Evolutionary conservation across 371 early-diverging fungal genomes (phyloP), one percentile per base, ranked within the genome.

Genomic region (Saksenaea oblongispora): DNA sequence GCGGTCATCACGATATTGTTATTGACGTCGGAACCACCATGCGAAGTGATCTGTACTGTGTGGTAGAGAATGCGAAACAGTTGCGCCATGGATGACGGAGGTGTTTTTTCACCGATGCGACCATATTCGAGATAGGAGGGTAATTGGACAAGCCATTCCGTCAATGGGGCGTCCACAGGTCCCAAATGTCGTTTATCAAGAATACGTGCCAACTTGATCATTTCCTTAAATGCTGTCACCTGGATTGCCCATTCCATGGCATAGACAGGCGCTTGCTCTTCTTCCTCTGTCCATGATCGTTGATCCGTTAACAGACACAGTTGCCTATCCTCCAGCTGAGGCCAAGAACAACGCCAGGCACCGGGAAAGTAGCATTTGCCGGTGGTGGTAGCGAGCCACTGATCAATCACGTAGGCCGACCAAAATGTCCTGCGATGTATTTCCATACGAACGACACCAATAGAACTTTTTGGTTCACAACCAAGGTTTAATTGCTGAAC

Each of bases 41-140:
- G 28, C n/a, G 63, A 36, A 37, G 63, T 35, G 39, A 82, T 75
- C 31, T 74, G 82, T 22, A 73, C 75, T 1, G 82, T 74, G 56
- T 82, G 71, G 55, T 82, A 82, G 15, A 79, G 57, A 56, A 82
- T 71, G 26, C 72, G 77, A 42, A 70, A 82, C 17, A 82, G 44
- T 14, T 66, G 69, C 0, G 78, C 66, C 9, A 74, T 66, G 28
- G 75, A 71, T 4, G 75, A 74, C 5, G 79, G 73, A 17, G 71
- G 62, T 34, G n/a, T 14, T 22, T 62, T 59, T 13, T 65, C 63
- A 10, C 65, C 34, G n/a, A 59, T 58, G 3, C 47, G 69, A 53
- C 54, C 66, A 62, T 60, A 66, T 14, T 82, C 74, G 2, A 82
- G 75, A 41, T 73, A 76, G 26, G 75, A 63, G 5, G 82, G 78